Conservation (phyloP, 176 grass and related monocot genomes). For the Rhipidocladum racemiflorum region DNA sequence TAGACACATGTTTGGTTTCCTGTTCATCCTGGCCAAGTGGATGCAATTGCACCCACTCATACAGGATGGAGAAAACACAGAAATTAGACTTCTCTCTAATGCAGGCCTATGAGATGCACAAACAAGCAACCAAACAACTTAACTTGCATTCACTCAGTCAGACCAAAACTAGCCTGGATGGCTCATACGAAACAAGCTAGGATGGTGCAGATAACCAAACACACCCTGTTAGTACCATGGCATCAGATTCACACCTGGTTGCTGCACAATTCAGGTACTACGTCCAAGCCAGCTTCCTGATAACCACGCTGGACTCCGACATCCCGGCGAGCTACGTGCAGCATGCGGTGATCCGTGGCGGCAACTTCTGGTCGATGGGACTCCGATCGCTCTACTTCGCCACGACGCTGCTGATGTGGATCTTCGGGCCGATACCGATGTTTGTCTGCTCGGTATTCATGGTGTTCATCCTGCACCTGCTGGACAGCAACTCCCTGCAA, state of each 20-base stretch:
- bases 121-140: too few relatives aligned
- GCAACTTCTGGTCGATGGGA: conserved; percentile 87
- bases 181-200: too few relatives aligned
- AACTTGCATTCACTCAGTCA: too few relatives aligned
- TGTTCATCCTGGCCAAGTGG: too few relatives aligned
- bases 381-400: conserved; percentile 81
- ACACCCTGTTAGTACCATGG: neutral
- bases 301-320: conserved; percentile 75
- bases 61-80: too few relatives aligned
- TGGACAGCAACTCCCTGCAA: conserved; percentile 73
- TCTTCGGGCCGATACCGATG: conserved; percentile 85
- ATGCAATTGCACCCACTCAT: too few relatives aligned
- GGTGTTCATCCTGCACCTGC: conserved; percentile 72
- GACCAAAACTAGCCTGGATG: too few relatives aligned
- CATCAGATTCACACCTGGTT: neutral
- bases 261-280: conserved; percentile 52
- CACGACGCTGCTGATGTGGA: conserved; percentile 84
- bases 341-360: conserved; percentile 59
- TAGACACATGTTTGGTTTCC: too few relatives aligned
- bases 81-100: too few relatives aligned
- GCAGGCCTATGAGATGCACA: too few relatives aligned
- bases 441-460: conserved; percentile 66
- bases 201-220: too few relatives aligned
- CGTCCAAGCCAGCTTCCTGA: conserved; percentile 88
- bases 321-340: conserved; percentile 74